Base-by-base conservation (phyloP, 2,329 filamentous ascomycete species). In the Paraphaeosphaeria minitans region DNA sequence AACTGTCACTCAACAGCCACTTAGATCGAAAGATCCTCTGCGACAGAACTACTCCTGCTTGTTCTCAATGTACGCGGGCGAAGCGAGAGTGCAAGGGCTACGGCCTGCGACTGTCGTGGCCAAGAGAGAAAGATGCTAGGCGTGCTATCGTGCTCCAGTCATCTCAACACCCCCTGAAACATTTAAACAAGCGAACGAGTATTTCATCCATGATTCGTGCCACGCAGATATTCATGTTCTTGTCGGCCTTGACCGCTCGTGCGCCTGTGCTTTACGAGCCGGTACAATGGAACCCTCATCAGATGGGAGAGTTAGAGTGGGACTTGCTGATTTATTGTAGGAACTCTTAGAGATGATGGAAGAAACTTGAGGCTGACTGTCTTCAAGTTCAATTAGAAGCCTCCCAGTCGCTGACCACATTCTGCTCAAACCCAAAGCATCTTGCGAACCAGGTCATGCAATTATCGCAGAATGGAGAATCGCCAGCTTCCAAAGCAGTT, bases 11-110 rank as follows among this genome's bases (percentile, higher is more conserved):
- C 27, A 53, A 14, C n/a, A 3, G 12, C 22, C 2, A 5, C 5
- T 14, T 33, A 66, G 64, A 61, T 53, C 55, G 62, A 19, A 63
- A 58, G 35, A 54, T 64, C 12, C 53, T 53, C 13, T 64, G 62
- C 51, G 62, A 66, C 35, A 55, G 58, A 16, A 47, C 49, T 39
- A 14, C 43, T 19, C 64, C 64, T 2, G 16, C 1, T 4, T 66
- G 62, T 29, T 42, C 49, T 7, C 49, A 52, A 47, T 66, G 63
- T 33, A 43, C 50, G 0, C 61, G 60, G 24, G 37, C 56, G 10
- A 62, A 58, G 42, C 59, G 59, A n/a, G 24, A 21, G 31, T 66
- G 63, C 19, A 55, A 57, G 19, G 61, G 63, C 12, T 64, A 66
- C 52, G 62, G 56, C 4, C 10, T 64, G 10, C 59, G 60, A 19